Evolutionary conservation across 1,284 basidiomycete genomes (phyloP).

Genomic region (Heterobasidion irregulare): DNA sequence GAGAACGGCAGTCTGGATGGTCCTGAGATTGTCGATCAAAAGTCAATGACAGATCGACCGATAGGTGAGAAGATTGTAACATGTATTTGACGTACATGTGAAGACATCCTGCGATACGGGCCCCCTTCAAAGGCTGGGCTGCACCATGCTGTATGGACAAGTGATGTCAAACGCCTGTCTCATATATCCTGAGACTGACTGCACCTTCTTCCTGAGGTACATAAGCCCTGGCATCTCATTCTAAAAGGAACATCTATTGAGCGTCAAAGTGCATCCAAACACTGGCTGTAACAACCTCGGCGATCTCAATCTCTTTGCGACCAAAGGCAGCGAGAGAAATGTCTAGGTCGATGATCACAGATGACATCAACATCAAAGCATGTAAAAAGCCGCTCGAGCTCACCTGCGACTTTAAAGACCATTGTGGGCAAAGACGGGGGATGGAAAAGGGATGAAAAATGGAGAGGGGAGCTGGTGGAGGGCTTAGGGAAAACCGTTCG

Average conservation of each 20-base stretch:
- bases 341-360: constrained; percentile 40
- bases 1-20: constrained; percentile 94
- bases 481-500: constrained; percentile 2
- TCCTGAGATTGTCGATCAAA: constrained; percentile 35
- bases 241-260: constrained; percentile 25
- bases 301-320: constrained; percentile 98
- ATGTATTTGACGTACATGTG: constrained; percentile 64
- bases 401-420: constrained; percentile 82
- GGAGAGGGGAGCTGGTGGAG: constrained; percentile 17
- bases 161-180: background rate
- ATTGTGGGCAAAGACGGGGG: constrained; percentile 32
- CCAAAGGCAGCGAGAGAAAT: constrained; percentile 95
- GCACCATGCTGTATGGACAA: constrained; percentile 57
- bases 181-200: background rate
- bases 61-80: too few relatives aligned
- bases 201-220: constrained; percentile 80
- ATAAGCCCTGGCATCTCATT: constrained; percentile 94
- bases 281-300: constrained; percentile 52
- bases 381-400: constrained; percentile 9
- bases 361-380: background rate
- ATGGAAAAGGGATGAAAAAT: constrained; percentile 19
- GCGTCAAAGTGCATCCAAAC: background rate
- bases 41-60: background rate
- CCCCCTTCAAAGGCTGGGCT: constrained; percentile 86
- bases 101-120: constrained; percentile 95